Evolutionary conservation across 306 rosid genomes (phyloP), one percentile per base, ranked within the genome.

Genomic region (Quillaja saponaria): DNA sequence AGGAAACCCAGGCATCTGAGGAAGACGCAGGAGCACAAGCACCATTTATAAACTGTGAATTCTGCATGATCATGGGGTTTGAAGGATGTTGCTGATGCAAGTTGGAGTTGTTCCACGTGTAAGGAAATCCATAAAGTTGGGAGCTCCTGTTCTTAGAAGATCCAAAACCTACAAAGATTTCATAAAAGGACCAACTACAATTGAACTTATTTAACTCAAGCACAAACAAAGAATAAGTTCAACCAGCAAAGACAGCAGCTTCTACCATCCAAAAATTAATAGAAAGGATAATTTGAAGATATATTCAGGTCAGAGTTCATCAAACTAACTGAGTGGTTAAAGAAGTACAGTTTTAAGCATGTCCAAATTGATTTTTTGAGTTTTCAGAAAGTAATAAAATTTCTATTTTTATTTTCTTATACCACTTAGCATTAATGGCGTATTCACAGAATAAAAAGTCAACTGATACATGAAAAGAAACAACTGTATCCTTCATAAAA

Each of bases 11-110:
- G 89, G 77, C 56, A 81, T 71, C 58, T 80, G 90, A 28, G 85
- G 76, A 72, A 81, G 80, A 55, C 73, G 56, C 41, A n/a, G 83
- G 90, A 57, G 80, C 69, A 64, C 73, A 38, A 67, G 79, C 66
- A 66, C 86, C 83, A 61, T 67, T 82, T 49, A 72, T 79, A 81
- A 81, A 85, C 49, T 89, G 86, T 37, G 92, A 67, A 76, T 83
- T 83, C 73, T 72, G 90, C 90, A 87, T 78, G 65, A 84, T 58
- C 80, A 83, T 17, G 16, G 75, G 59, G 65, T 67, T 75, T 69
- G 91, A 80, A 40, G 84, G 82, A 79, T 76, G 68, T 71, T 85
- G 90, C 80, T 88, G 92, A 63, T 71, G 83, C 61, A 80, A 37
- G 79, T 67, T 85, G 50, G 91, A 71, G 56, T 73, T 78, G 25